Conservation (phyloP, 495 filamentous ascomycete genomes). For the Neurospora sp. region DNA sequence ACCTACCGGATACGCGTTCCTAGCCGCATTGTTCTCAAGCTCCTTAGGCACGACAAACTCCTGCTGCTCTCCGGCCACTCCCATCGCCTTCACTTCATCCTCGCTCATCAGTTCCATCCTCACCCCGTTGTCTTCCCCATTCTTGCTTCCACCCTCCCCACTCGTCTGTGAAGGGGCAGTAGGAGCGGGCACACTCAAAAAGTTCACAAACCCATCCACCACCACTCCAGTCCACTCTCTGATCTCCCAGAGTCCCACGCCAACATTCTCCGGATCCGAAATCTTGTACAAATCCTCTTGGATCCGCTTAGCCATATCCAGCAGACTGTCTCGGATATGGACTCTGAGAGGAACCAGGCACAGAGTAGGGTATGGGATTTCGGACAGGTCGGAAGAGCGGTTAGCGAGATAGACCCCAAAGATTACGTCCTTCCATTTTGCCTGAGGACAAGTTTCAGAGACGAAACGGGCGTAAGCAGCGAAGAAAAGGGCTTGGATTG, state of each 20-base stretch:
- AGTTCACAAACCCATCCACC: slow-evolving; percentile 47
- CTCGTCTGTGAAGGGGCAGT: too few relatives aligned
- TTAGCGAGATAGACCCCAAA: slow-evolving; percentile 41
- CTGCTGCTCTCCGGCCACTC: neutral
- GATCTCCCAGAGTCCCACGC: slow-evolving; percentile 40
- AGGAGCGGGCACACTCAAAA: slow-evolving; percentile 23
- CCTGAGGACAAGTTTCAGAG: neutral
- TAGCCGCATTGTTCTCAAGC: slow-evolving; percentile 13
- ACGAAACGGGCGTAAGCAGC: slow-evolving; percentile 28
- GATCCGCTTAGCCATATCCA: slow-evolving; percentile 21
- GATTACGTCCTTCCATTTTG: slow-evolving; percentile 13
- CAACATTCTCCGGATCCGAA: slow-evolving; percentile 19
- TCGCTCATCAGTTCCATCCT: neutral
- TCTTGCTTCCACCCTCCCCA: too few relatives aligned
- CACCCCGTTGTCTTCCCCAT: neutral
- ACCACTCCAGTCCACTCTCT: slow-evolving; percentile 36
- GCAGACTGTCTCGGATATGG: neutral
- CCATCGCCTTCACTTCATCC: neutral
- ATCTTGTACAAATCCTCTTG: slow-evolving; percentile 34
- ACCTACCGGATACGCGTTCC: slow-evolving; percentile 29
- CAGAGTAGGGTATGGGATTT: slow-evolving; percentile 26
- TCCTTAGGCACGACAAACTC: neutral
- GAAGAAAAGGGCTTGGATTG: slow-evolving; percentile 34
- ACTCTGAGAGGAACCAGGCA: slow-evolving; percentile 33
- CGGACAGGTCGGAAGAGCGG: slow-evolving; percentile 10